Conservation (phyloP, 495 filamentous ascomycete genomes). For the Astrocystis sublimbata region DNA sequence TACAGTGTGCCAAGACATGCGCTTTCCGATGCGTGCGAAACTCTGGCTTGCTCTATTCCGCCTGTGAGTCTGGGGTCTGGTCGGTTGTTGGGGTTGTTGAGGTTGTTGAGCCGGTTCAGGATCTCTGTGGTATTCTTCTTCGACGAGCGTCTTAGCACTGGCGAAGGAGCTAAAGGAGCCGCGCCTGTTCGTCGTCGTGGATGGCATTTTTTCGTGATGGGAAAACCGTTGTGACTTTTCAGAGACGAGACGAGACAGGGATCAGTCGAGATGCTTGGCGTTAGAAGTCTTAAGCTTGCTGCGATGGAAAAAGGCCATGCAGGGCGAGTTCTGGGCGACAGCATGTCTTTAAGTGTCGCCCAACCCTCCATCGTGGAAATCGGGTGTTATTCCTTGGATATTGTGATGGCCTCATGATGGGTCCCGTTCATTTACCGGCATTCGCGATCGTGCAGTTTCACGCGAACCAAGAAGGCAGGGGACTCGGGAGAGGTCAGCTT, state of each 20-base stretch:
- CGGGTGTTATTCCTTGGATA: not conserved
- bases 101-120: too few relatives aligned
- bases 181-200: not conserved
- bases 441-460: not conserved
- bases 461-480: not conserved
- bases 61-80: not conserved
- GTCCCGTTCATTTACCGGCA: not conserved
- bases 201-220: not conserved
- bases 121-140: not conserved
- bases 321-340: not conserved
- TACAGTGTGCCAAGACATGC: constrained; percentile 8
- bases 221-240: not conserved
- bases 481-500: constrained; percentile 11
- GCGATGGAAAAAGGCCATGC: not conserved
- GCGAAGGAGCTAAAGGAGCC: not conserved
- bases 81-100: not conserved
- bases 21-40: constrained; percentile 10
- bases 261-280: not conserved
- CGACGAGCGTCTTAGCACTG: constrained; percentile 8
- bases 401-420: not conserved
- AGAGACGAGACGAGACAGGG: not conserved
- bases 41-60: constrained; percentile 8
- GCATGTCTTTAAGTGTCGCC: not conserved
- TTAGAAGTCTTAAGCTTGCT: not conserved
- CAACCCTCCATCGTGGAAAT: not conserved